These are phyloP conservation scores for Fusarium multiceps DNA, from an alignment of 2,329 filamentous ascomycete genomes.

Conservation along the genomic window DNA sequence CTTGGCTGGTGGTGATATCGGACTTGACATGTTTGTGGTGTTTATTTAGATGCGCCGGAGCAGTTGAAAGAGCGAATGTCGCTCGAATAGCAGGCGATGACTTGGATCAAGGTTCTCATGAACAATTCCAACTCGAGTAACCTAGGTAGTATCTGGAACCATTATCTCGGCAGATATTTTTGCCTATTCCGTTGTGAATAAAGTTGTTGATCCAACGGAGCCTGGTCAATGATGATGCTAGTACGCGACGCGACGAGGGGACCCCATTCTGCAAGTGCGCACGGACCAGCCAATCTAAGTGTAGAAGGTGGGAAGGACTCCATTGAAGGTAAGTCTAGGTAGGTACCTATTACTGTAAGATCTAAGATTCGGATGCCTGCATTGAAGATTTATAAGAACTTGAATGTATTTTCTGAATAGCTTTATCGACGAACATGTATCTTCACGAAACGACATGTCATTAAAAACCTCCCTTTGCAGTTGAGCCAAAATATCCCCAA, in stretches of 20 bases:
- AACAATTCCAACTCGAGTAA: not conserved
- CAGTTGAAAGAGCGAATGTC: not conserved
- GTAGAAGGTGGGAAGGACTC: not conserved
- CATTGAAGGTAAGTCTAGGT: not conserved
- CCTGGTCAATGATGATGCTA: conserved; percentile 29
- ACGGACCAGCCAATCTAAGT: conserved; percentile 15
- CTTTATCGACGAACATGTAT: not conserved
- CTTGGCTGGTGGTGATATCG: conserved; percentile 25
- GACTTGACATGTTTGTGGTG: conserved; percentile 30
- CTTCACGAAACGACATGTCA: not conserved
- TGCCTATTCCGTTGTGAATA: conserved; percentile 18
- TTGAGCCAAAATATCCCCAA: conserved; percentile 38
- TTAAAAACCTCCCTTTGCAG: conserved; percentile 20
- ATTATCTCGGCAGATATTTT: not conserved
- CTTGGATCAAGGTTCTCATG: not conserved
- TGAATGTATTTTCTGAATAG: not conserved
- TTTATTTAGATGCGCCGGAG: conserved; percentile 25
- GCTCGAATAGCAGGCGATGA: not conserved
- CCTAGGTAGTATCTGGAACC: not conserved
- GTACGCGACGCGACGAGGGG: conserved; percentile 36
- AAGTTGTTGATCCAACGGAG: conserved; percentile 23
- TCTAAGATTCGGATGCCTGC: not conserved
- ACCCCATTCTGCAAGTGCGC: not conserved
- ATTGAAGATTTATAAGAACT: not conserved
- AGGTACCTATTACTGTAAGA: not conserved